phyloP scores from a whole-genome alignment of 306 rosid species.

The Prunus salicina region DNA sequence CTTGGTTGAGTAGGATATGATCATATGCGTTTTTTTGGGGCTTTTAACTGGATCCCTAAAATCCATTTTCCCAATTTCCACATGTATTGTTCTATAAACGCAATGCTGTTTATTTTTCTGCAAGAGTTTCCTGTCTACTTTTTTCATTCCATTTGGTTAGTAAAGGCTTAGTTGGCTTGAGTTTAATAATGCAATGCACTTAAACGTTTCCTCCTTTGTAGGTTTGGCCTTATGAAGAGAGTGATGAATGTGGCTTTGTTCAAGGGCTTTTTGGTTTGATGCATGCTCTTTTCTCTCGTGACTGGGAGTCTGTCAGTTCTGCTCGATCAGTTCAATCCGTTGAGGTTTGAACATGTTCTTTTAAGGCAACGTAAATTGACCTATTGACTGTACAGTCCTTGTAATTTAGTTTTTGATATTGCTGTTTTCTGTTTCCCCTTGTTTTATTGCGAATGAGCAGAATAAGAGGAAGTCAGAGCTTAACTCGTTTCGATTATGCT shows the following conservation, averaged over 20 bases:
- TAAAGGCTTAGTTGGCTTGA: neutral
- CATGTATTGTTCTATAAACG: neutral
- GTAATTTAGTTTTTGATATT: neutral
- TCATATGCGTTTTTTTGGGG: constrained; percentile 2
- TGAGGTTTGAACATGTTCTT: constrained; percentile 50
- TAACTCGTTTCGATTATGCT: constrained; percentile 64
- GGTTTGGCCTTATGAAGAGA: constrained; percentile 98
- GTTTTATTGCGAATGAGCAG: constrained; percentile 41
- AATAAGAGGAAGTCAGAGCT: constrained; percentile 73
- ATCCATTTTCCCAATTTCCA: neutral
- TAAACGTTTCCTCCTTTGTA: constrained; percentile 5
- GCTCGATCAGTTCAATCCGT: constrained; percentile 42
- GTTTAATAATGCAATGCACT: neutral
- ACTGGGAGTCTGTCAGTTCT: constrained; percentile 47
- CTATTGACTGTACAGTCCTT: neutral
- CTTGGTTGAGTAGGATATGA: neutral
- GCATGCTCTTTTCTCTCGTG: constrained; percentile 64
- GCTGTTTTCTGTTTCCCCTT: neutral
- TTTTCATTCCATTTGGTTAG: neutral
- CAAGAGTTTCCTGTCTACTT: neutral
- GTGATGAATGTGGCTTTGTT: constrained; percentile 77
- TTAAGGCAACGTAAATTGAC: neutral
- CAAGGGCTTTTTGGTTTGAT: constrained; percentile 89
- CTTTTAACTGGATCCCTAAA: neutral
- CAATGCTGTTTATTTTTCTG: neutral